These are phyloP conservation scores for Thielaviopsis musarum DNA, from an alignment of 2,329 filamentous ascomycete species.

Conservation along the genomic window DNA sequence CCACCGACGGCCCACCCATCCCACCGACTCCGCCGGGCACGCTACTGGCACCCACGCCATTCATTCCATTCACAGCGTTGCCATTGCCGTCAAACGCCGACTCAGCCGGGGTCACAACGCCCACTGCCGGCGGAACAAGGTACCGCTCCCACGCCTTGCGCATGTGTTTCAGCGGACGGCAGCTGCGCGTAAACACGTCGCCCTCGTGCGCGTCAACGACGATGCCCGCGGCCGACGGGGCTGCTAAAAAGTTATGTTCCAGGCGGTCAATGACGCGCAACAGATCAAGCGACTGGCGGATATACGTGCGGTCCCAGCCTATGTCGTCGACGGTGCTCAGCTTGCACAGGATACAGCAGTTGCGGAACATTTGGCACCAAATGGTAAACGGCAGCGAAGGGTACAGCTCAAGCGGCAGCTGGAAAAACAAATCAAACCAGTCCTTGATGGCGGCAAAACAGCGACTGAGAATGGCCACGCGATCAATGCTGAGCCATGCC, in stretches of 20 bases:
- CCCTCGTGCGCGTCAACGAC: slow-evolving; percentile 3
- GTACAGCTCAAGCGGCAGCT: slow-evolving; percentile 6
- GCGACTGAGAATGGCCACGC: slow-evolving; percentile 4
- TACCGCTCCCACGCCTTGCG: slow-evolving; percentile 9
- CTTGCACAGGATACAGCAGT: slow-evolving; percentile 10
- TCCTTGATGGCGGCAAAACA: slow-evolving; percentile 5
- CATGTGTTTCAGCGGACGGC: slow-evolving; percentile 7
- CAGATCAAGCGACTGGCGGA: slow-evolving; percentile 6
- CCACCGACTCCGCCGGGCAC: not conserved
- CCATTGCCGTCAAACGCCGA: slow-evolving; percentile 18
- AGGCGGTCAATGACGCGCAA: slow-evolving; percentile 4
- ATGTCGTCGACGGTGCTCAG: slow-evolving; percentile 7
- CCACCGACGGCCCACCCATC: not conserved
- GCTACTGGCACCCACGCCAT: not conserved
- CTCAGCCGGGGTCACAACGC: slow-evolving; percentile 19
- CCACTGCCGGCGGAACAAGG: slow-evolving; percentile 18
- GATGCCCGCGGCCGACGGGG: not conserved
- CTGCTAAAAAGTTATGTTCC: not conserved
- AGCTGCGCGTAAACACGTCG: slow-evolving; percentile 8
- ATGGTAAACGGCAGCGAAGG: slow-evolving; percentile 6
- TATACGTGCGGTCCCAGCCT: slow-evolving; percentile 7
- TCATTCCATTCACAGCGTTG: slow-evolving; percentile 13
- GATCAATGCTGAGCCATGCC: slow-evolving; percentile 8
- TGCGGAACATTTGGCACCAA: slow-evolving; percentile 11
- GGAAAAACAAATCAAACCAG: slow-evolving; percentile 7